Base-by-base conservation (phyloP, 2,329 filamentous ascomycete genomes). In the Colletotrichum liaoningense region DNA sequence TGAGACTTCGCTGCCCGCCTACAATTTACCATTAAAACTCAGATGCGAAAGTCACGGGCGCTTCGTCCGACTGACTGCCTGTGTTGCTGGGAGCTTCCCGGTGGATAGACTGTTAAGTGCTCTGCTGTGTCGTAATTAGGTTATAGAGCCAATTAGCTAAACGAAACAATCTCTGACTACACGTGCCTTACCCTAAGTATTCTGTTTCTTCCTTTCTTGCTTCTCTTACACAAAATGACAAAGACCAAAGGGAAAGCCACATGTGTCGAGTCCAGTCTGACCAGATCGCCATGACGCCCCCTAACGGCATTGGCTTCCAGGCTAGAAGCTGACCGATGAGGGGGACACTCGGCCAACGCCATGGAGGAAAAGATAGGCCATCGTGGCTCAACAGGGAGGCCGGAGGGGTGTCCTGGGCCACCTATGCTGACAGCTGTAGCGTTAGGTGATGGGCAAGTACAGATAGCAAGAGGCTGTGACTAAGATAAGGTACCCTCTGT, bases 371-470 rank as follows among this genome's bases (percentile, higher is more conserved):
- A 9, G 42, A 49, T 22, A n/a, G 42, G 42, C 42, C 19, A 49
- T 11, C 42, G 59, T 62, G 57, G 64, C 64, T 65, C 28, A 38
- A 46, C 55, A 73, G 66, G 59, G 59, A 69, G 70, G 62, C n/a
- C 58, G 42, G 59, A 59, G 59, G 65, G 65, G 65, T 69, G 60
- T 54, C 28, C 46, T 52, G 9, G 49, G 6, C 46, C 42, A 63
- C 62, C n/a, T 46, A 6, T 16, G 35, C 35, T 42, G 35, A 42
- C 35, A 42, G 35, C 35, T 42, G 35, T 42, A 42, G 5, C 14
- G 2, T 42, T 19, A 8, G 38, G 38, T 42, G 38, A 42, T 19
- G 16, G 38, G 16, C 16, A 19, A 42, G 38, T 42, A 42, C 38
- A 42, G 42, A 52, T n/a, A 35, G 16, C 24, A 22, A 22, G 22